These are phyloP conservation scores for Saccharomycopsis selenospora DNA, from an alignment of 805 yeast species.

Conservation along the genomic window DNA sequence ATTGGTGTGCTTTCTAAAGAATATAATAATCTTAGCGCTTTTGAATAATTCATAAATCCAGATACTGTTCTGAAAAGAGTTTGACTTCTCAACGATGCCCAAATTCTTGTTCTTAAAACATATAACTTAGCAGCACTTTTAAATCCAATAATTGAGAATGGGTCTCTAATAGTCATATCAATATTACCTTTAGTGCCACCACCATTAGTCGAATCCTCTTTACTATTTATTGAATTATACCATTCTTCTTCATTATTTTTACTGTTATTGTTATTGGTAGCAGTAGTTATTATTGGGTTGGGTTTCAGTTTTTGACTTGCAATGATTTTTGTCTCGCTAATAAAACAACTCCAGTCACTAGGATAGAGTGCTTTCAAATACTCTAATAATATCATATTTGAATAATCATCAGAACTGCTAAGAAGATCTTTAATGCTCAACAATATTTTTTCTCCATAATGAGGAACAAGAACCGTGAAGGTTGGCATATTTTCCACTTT, in stretches of 20 bases:
- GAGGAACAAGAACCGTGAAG: constrained; percentile 93
- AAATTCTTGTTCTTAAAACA: constrained; percentile 90
- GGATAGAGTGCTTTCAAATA: constrained; percentile 94
- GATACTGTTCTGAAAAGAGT: constrained; percentile 94
- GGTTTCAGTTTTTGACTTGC: constrained; percentile 95
- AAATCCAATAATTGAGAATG: constrained; percentile 94
- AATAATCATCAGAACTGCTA: constrained; percentile 91
- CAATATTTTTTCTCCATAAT: constrained; percentile 88
- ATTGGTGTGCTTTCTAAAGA: constrained; percentile 95
- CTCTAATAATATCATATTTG: constrained; percentile 89
- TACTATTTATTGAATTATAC: constrained; percentile 11
- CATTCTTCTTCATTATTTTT: constrained; percentile 38
- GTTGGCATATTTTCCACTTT: constrained; percentile 99
- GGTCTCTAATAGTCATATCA: too few relatives aligned
- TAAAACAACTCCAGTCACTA: constrained; percentile 96
- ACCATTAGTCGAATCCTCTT: constrained; percentile 9
- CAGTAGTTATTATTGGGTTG: constrained; percentile 47
- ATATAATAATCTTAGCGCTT: constrained; percentile 88
- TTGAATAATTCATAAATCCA: constrained; percentile 97
- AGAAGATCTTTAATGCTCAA: constrained; percentile 88
- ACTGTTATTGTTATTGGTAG: constrained; percentile 32
- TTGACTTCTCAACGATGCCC: constrained; percentile 98
- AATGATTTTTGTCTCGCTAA: constrained; percentile 88
- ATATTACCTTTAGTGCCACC: constrained; percentile 40
- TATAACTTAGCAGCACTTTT: constrained; percentile 97